Conservation (phyloP, 1,284 basidiomycete species). For the Inonotus hispidus region DNA sequence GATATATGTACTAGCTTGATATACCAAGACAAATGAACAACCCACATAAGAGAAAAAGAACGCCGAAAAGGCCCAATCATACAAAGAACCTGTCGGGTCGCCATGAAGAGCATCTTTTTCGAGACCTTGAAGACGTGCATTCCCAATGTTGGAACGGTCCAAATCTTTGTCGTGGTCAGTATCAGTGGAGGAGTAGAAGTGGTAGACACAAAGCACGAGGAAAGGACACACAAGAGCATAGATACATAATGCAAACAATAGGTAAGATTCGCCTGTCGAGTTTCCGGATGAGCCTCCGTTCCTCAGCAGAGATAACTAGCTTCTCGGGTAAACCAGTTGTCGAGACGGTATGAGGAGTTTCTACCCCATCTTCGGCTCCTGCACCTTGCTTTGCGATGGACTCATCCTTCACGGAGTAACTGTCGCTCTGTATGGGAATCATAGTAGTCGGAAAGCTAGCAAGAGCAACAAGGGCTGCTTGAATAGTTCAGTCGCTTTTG, state of each 20-base stretch:
- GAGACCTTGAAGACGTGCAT: slow-evolving; percentile 68
- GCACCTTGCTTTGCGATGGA: not conserved
- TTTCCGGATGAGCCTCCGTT: slow-evolving; percentile 56
- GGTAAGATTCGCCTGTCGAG: slow-evolving; percentile 65
- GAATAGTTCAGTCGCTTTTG: not conserved
- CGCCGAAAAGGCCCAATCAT: slow-evolving; percentile 69
- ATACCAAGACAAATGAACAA: not conserved
- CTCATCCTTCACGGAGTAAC: not conserved
- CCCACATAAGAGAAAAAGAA: slow-evolving; percentile 72
- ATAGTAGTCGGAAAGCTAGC: not conserved
- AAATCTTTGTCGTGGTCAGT: slow-evolving; percentile 42
- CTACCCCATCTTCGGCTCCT: not conserved
- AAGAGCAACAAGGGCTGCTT: not conserved
- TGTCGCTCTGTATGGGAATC: not conserved
- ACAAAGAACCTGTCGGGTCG: slow-evolving; percentile 58
- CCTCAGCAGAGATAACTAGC: slow-evolving; percentile 30
- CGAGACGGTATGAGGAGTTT: not conserved
- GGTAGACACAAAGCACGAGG: not conserved
- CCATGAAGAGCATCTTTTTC: slow-evolving; percentile 58
- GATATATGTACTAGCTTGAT: not conserved
- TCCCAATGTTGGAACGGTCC: slow-evolving; percentile 70
- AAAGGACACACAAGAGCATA: slow-evolving; percentile 63
- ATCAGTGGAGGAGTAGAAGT: not conserved
- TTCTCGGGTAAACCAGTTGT: not conserved
- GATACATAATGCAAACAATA: slow-evolving; percentile 63